Evolutionary conservation across 495 filamentous ascomycete species (phyloP).

Genomic region (Elaphomyces granulatus): DNA sequence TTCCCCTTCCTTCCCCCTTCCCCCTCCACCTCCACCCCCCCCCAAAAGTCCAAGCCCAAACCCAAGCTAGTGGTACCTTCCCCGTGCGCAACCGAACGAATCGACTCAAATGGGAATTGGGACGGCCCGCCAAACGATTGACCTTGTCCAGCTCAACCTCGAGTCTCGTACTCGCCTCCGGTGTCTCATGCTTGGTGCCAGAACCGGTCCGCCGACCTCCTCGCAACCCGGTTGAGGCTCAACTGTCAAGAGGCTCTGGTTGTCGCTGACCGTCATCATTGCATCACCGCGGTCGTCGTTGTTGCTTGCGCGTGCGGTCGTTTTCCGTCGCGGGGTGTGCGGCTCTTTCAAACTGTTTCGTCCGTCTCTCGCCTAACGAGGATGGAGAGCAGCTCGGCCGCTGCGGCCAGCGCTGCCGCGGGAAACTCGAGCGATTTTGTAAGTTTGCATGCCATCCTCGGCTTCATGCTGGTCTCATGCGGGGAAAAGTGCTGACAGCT

Average conservation of each 20-base stretch:
- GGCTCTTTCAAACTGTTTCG: no score
- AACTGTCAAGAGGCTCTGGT: background rate
- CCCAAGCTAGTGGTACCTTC: background rate
- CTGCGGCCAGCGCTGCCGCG: slow-evolving; percentile 36
- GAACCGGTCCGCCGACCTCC: no score
- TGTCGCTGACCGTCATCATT: background rate
- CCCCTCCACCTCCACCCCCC: slow-evolving; percentile 11
- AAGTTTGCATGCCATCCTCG: slow-evolving; percentile 34
- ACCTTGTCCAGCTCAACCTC: background rate
- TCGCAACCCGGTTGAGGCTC: slow-evolving; percentile 1
- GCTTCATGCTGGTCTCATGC: no score
- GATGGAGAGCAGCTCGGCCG: slow-evolving; percentile 41
- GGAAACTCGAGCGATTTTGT: slow-evolving; percentile 72
- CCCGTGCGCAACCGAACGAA: background rate
- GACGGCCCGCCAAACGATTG: slow-evolving; percentile 1
- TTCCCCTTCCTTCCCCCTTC: slow-evolving; percentile 13
- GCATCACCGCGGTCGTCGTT: slow-evolving; percentile 14
- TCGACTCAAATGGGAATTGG: slow-evolving; percentile 4
- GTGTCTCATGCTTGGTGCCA: no score
- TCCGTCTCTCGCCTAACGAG: no score
- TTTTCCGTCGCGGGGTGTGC: slow-evolving; percentile 37
- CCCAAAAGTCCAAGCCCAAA: slow-evolving; percentile 1
- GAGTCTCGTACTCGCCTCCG: no score
- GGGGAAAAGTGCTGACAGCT: slow-evolving; percentile 3
- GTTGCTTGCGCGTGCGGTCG: slow-evolving; percentile 34